Base-by-base conservation (phyloP, 2,329 filamentous ascomycete genomes). In the Neopestalotiopsis clavispora region DNA sequence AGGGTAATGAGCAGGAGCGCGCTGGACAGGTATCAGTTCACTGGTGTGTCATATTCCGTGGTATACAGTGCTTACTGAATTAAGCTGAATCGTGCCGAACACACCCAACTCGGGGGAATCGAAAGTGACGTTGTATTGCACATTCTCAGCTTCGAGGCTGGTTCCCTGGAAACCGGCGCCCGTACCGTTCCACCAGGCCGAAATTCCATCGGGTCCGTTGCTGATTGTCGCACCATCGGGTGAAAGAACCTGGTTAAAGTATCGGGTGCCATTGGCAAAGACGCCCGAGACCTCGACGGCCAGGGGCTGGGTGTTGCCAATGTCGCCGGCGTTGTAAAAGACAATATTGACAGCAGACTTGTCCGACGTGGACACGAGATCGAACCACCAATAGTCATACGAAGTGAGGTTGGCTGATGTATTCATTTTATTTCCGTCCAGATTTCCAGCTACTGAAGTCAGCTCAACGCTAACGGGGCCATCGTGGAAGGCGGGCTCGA, bases 381-480 rank as follows among this genome's bases (percentile, higher is more conserved):
- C 4, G 9, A 62, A 62, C 20, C 30, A 62, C 59, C 59, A 62
- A 17, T 30, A 62, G 28, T 62, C 59, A 62, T 7, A 10, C 10
- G 59, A 62, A 4, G 59, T 34, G 14, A 6, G 10, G 30, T 28
- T 34, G 4, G 59, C 59, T 30, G 59, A 34, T 2, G 59, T 62
- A 4, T n/a, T 28, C 59, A 62, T 62, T 17, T 90, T 87, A 14
- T 12, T 12, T 10, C 40, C 40, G 14, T 42, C 40, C 3, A 42
- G 40, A 5, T 42, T 42, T 14, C 40, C 40, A 4, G 10, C 40
- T 4, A 42, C 6, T 3, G 40, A 42, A 4, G 40, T 42, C 10
- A 10, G 10, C 9, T 42, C 40, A 1, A 42, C 14, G 3, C 14
- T 14, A 5, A 42, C 40, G 9, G 10, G 10, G 40, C 40, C 40